A percentile compares a stretch with the other conserved stretches of the same genome.
Conservation (phyloP, 495 filamentous ascomycete species). For the Tuber borchii region DNA sequence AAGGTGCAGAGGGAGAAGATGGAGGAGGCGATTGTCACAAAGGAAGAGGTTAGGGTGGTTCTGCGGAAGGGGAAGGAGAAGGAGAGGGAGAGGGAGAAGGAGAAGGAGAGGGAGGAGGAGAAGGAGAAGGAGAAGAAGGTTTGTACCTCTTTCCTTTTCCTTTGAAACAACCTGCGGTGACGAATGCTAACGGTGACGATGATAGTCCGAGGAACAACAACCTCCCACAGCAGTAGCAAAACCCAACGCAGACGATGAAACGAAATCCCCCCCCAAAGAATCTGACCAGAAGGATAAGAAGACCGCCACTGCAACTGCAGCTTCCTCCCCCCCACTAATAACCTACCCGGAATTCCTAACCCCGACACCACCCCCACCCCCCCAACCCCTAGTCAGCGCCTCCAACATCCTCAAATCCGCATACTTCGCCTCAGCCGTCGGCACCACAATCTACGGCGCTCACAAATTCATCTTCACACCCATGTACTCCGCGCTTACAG, state of each 20-base stretch:
- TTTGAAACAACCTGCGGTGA: neutral
- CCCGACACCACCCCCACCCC: slow-evolving; percentile 52
- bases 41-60: slow-evolving; percentile 15
- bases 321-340: slow-evolving; percentile 75
- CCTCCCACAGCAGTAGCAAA: slow-evolving; percentile 7
- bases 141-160: neutral
- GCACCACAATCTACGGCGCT: slow-evolving; percentile 69
- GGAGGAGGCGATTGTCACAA: slow-evolving; percentile 40
- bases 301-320: slow-evolving; percentile 26
- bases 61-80: neutral
- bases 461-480: slow-evolving; percentile 74
- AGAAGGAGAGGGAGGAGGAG: slow-evolving; percentile 1
- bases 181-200: neutral
- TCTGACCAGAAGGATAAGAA: slow-evolving; percentile 32
- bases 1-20: slow-evolving; percentile 36
- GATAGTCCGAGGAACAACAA: slow-evolving; percentile 22
- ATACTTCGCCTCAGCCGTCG: slow-evolving; percentile 65
- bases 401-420: slow-evolving; percentile 67
- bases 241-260: slow-evolving; percentile 16
- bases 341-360: slow-evolving; percentile 94
- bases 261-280: slow-evolving; percentile 18
- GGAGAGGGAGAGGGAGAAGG: neutral
- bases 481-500: slow-evolving; percentile 68
- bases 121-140: neutral
- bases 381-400: slow-evolving; percentile 69